Percentiles rank a stretch among this genome's conserved stretches.
Evolutionary conservation across 768 basidiomycete genomes (phyloP).

Genomic region (Lentinula guzmanii): DNA sequence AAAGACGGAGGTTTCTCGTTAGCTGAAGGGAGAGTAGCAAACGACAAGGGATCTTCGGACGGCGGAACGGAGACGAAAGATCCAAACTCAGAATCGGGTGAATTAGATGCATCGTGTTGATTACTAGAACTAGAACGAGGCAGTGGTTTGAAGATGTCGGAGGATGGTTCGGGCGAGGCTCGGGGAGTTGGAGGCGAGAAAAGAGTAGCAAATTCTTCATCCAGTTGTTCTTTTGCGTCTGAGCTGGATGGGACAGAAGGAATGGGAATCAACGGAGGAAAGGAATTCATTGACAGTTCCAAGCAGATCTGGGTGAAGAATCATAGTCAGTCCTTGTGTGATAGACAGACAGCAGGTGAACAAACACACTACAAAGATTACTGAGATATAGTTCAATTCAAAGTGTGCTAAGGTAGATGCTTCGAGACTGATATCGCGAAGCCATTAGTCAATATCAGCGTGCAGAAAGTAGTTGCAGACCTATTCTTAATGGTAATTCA

Average conservation of each 20-base stretch:
- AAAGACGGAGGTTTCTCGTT: background rate
- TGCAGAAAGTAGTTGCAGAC: background rate
- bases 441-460: background rate
- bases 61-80: constrained; percentile 54
- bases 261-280: constrained; percentile 4
- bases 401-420: background rate
- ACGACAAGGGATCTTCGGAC: constrained; percentile 43
- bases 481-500: background rate
- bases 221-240: constrained; percentile 21
- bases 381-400: background rate
- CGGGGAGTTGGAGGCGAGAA: constrained; percentile 35
- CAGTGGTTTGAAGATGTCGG: background rate
- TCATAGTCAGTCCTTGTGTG: background rate
- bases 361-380: background rate
- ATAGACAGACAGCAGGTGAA: background rate
- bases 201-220: constrained; percentile 35
- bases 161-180: constrained; percentile 23
- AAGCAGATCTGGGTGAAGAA: background rate
- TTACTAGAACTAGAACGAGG: background rate
- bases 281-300: background rate
- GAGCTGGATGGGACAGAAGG: background rate
- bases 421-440: background rate
- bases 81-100: constrained; percentile 51
- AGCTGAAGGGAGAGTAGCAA: background rate
- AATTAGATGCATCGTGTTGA: constrained; percentile 12